Evolutionary conservation across 306 rosid species (phyloP), one percentile per base, ranked within the genome.

Genomic region (Fragaria nilgerrensis): DNA sequence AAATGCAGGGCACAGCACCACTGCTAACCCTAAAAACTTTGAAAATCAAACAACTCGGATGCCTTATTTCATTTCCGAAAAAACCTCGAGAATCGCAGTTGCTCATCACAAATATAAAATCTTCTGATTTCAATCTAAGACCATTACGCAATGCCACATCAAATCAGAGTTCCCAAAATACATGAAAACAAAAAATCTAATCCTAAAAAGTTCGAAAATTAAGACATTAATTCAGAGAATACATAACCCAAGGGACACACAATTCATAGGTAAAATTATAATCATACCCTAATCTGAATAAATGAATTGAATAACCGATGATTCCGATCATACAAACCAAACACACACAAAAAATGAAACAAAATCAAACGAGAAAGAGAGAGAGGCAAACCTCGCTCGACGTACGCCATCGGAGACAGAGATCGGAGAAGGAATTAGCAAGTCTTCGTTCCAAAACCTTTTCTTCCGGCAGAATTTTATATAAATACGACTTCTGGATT

Each of bases 371-470:
- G 61, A 64, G 50, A 73, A 36, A 19, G 49, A 15, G n/a, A 64
- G 50, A 73, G 58, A 14, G 44, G 55, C 34, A 49, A 72, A 86
- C 89, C 92, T 82, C 86, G 78, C 63, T 88, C 92, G 9, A 88
- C 85, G 77, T 82, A 88, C 37, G 92, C 88, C 88, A 88, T 88
- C 44, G 74, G 20, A 37, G 75, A 65, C 15, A 0, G 75, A 50
- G 32, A 52, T 71, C 27, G 56, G 32, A 34, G 29, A 20, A 73
- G 11, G 39, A 22, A 17, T 72, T 48, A 11, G 23, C 45, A 7
- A 58, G 77, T 56, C 77, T 15, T 56, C 53, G 2, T 27, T 61
- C 41, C 68, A 32, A 64, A 16, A 8, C 17, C 19, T 37, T 20
- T n/a, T 37, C 23, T 7, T n/a, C 16, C 36, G 0, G 39, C 67